Conservation (phyloP, 176 grass and related monocot genomes). For the Cenchrus purpureus region DNA sequence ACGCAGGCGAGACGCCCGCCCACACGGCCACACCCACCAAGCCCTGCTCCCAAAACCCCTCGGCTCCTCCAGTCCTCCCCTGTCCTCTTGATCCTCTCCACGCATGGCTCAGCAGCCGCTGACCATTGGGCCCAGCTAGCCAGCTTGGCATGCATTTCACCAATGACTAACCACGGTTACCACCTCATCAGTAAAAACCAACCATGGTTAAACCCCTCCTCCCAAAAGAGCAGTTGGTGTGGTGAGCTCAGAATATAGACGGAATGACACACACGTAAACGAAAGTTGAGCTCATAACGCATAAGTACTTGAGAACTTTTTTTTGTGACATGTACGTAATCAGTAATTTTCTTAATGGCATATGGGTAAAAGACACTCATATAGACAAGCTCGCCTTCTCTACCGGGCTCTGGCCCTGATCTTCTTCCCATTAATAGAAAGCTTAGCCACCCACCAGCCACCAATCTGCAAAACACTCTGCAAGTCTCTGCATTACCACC, state of each 20-base stretch:
- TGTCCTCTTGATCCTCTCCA: too few species aligned
- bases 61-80: too few species aligned
- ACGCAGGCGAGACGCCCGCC: neutral
- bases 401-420: neutral
- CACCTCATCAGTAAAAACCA: neutral
- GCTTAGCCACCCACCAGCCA: neutral
- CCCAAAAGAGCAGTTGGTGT: neutral
- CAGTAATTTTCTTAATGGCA: too few species aligned
- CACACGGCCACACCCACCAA: neutral
- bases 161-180: too few species aligned
- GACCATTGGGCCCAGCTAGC: too few species aligned
- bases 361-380: neutral
- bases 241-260: neutral
- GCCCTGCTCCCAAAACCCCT: constrained; percentile 7
- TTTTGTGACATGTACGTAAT: too few species aligned
- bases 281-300: too few species aligned
- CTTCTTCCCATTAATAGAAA: constrained; percentile 19
- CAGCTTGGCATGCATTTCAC: too few species aligned
- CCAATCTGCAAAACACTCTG: neutral
- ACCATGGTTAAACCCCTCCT: constrained; percentile 6
- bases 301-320: too few species aligned
- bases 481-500: neutral
- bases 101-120: too few species aligned
- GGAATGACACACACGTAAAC: too few species aligned
- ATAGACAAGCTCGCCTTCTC: constrained; percentile 13